Percentiles rank a stretch among this genome's conserved stretches.
Evolutionary conservation across 2,329 filamentous ascomycete genomes (phyloP).

Genomic region (Colletotrichum aenigma): DNA sequence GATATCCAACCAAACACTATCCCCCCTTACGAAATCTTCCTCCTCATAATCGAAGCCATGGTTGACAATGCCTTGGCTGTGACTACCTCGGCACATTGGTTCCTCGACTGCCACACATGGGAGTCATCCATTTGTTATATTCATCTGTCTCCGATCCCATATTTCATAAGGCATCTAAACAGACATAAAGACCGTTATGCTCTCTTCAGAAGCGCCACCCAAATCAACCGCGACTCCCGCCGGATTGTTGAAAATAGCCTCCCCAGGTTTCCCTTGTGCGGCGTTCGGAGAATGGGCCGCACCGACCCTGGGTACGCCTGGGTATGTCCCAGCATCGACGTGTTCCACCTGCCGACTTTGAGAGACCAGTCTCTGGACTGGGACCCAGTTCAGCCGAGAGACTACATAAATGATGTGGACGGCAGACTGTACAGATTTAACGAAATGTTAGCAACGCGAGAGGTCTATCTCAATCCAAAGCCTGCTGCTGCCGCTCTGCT

Average conservation of each 20-base stretch:
- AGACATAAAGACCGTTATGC: neutral
- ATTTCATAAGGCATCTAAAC: neutral
- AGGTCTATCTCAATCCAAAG: neutral
- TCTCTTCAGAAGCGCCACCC: neutral
- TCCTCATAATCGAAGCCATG: neutral
- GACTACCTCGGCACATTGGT: neutral
- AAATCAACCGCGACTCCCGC: neutral
- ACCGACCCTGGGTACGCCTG: neutral
- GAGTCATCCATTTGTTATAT: neutral
- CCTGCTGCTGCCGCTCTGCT: rapidly evolving
- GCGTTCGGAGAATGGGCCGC: too few relatives aligned
- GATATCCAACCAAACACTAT: neutral
- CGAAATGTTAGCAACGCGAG: rapidly evolving
- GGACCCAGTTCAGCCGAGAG: neutral
- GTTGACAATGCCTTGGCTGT: neutral
- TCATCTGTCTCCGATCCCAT: neutral
- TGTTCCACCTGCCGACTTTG: neutral
- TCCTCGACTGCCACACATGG: rapidly evolving
- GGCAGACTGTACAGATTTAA: neutral
- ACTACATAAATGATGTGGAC: neutral
- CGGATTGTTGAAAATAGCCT: neutral
- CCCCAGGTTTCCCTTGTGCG: neutral
- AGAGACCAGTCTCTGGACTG: too few relatives aligned
- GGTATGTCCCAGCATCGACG: neutral
- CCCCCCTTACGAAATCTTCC: neutral